phyloP scores from a whole-genome alignment of 2,329 filamentous ascomycete species.

The Neopestalotiopsis sp. region DNA sequence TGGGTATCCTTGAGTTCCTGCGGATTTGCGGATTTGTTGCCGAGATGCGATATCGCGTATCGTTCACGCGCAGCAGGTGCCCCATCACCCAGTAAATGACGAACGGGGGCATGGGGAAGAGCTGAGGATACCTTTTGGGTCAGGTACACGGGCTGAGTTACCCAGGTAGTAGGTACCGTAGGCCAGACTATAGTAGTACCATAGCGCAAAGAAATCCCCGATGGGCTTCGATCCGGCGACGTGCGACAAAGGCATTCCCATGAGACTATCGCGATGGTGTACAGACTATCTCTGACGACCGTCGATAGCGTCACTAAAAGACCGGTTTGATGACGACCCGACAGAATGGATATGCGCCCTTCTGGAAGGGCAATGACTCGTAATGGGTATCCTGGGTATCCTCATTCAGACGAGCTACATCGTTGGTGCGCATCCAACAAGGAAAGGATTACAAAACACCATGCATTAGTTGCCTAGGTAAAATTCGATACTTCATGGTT shows the following conservation, averaged over 20 bases:
- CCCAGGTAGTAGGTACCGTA: background rate
- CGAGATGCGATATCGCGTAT: background rate
- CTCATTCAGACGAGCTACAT: background rate
- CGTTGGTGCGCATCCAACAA: background rate
- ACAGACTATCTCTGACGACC: conserved; percentile 1
- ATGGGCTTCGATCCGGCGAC: background rate
- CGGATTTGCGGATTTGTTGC: background rate
- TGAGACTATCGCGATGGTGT: background rate
- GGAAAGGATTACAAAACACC: background rate
- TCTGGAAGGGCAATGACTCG: conserved; percentile 1
- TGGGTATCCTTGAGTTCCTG: background rate
- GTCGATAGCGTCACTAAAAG: conserved; percentile 1
- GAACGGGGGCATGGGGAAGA: background rate
- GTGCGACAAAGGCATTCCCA: background rate
- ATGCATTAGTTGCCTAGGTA: background rate
- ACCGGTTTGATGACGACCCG: conserved; percentile 2
- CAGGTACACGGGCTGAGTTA: too few species aligned
- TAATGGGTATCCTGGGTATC: background rate
- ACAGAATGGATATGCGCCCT: background rate
- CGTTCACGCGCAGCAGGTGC: background rate
- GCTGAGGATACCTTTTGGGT: background rate
- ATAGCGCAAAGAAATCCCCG: conserved; percentile 4
- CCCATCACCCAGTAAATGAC: background rate
- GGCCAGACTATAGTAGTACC: background rate
- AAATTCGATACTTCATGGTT: background rate